Conservation (phyloP, 1,139 yeast genomes). For the Wickerhamomyces sp. region DNA sequence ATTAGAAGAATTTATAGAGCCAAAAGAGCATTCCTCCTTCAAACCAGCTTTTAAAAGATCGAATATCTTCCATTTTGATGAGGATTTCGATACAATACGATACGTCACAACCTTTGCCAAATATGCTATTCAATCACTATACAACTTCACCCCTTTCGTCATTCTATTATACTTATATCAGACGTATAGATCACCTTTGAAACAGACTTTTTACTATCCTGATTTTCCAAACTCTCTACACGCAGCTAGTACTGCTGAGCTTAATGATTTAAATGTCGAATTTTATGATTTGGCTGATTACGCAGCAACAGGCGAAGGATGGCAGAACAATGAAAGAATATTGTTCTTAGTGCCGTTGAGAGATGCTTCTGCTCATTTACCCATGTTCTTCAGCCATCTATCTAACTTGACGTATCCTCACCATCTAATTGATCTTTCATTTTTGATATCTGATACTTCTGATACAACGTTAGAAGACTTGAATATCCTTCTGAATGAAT, state of each 20-base stretch:
- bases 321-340: constrained; percentile 45
- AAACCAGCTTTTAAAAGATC: background rate
- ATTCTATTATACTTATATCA: constrained; percentile 14
- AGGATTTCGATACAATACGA: background rate
- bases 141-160: constrained; percentile 17
- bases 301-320: constrained; percentile 40
- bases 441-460: constrained; percentile 48
- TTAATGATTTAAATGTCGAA: constrained; percentile 25
- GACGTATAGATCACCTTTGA: constrained; percentile 9
- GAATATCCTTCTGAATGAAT: constrained; percentile 31
- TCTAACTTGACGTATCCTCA: constrained; percentile 53
- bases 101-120: background rate
- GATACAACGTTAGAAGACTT: constrained; percentile 42
- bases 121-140: constrained; percentile 5
- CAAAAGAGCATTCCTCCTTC: background rate
- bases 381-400: constrained; percentile 52
- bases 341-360: constrained; percentile 51
- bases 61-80: background rate
- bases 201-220: constrained; percentile 15
- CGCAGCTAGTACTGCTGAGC: constrained; percentile 5
- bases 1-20: background rate
- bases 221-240: constrained; percentile 17
- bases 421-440: constrained; percentile 49
- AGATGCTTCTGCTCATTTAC: constrained; percentile 52
- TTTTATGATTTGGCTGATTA: constrained; percentile 43